A percentile compares a stretch with the other conserved stretches of the same genome.
Evolutionary conservation across 495 filamentous ascomycete species (phyloP).

Genomic region (Collariella sp.): DNA sequence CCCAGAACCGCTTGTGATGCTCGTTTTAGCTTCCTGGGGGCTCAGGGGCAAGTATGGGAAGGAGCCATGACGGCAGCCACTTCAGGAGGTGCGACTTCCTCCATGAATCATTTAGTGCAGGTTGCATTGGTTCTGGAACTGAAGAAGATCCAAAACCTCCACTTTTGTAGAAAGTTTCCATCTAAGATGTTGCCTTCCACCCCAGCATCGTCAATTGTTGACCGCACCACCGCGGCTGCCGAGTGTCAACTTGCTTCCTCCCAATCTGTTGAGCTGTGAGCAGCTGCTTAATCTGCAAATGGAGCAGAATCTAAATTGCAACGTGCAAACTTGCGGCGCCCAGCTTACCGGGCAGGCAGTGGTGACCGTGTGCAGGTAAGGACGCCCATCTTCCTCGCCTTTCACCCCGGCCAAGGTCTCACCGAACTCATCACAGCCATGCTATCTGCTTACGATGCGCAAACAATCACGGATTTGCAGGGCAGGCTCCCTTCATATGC

Average conservation of each 20-base stretch:
- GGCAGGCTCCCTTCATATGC: conserved; percentile 50
- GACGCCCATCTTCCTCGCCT: background rate
- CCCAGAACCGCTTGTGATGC: too few species aligned
- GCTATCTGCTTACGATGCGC: conserved; percentile 79
- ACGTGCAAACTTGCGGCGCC: conserved; percentile 69
- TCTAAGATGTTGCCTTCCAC: background rate
- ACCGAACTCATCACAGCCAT: conserved; percentile 48
- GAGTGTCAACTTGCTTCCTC: background rate
- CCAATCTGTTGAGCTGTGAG: background rate
- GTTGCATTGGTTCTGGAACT: too few species aligned
- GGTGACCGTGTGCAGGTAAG: conserved; percentile 84
- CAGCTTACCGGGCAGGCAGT: conserved; percentile 68
- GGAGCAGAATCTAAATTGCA: conserved; percentile 73
- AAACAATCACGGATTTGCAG: conserved; percentile 55
- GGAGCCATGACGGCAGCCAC: background rate
- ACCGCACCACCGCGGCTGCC: too few species aligned
- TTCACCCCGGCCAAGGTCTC: background rate
- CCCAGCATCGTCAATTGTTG: background rate
- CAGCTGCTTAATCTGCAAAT: conserved; percentile 30
- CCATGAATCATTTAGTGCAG: too few species aligned
- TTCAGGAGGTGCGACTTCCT: background rate
- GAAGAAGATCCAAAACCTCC: too few species aligned
- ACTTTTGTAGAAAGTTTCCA: too few species aligned
- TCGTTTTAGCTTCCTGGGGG: too few species aligned
- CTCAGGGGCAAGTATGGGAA: too few species aligned